Evolutionary conservation across 1,284 basidiomycete genomes (phyloP).

Genomic region (Clitocybe nebularis): DNA sequence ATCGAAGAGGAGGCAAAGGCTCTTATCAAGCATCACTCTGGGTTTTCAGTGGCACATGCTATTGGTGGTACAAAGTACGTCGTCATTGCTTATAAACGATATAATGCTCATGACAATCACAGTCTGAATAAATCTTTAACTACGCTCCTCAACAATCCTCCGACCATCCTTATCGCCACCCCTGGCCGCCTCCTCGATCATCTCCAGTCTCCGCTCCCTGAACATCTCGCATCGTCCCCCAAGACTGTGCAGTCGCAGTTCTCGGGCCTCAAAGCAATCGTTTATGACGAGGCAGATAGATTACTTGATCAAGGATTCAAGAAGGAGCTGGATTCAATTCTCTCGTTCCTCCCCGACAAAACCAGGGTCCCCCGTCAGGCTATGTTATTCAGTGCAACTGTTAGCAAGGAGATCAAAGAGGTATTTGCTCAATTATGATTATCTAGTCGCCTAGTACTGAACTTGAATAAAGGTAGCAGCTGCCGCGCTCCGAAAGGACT

Average conservation of each 20-base stretch:
- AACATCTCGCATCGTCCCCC: background rate
- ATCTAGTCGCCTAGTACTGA: too few relatives aligned
- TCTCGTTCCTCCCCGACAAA: conserved; percentile 42
- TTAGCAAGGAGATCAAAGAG: conserved; percentile 36
- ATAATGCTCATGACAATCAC: background rate
- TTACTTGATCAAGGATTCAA: conserved; percentile 89
- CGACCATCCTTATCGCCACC: conserved; percentile 84
- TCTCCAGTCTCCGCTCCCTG: conserved; percentile 42
- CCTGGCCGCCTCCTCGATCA: conserved; percentile 87
- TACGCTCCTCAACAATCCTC: conserved; percentile 34
- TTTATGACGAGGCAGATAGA: conserved; percentile 91
- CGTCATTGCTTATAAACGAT: background rate
- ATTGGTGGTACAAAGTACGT: conserved; percentile 54
- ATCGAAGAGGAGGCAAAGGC: conserved; percentile 75
- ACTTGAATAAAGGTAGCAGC: conserved; percentile 39
- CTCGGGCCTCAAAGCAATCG: conserved; percentile 66
- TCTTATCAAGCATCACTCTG: conserved; percentile 49
- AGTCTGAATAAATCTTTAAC: conserved; percentile 32
- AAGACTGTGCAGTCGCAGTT: conserved; percentile 20
- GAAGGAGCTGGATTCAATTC: conserved; percentile 73
- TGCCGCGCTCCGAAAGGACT: conserved; percentile 41
- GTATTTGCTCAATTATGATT: conserved; percentile 16
- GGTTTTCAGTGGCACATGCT: conserved; percentile 33
- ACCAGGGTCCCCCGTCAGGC: conserved; percentile 51
- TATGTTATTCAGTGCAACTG: conserved; percentile 77